Evolutionary conservation across 306 rosid species (phyloP), one percentile per base, ranked within the genome.

Genomic region (Canavalia gladiata): DNA sequence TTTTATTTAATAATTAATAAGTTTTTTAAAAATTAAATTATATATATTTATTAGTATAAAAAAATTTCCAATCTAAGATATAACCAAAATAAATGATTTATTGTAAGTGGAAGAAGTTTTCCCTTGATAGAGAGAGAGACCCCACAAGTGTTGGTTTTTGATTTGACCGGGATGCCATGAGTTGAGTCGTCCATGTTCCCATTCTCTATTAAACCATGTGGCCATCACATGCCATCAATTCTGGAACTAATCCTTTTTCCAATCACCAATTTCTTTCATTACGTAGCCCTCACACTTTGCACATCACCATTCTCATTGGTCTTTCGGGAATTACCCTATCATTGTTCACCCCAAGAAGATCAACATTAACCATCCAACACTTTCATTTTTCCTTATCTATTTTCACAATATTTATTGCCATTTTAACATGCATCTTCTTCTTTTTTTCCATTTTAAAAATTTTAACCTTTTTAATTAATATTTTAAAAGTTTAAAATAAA

Each of bases 121-220:
- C 25, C 25, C 25, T 18, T 18, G 25, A 18, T 18, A 18, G 25
- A 18, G 25, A 18, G 25, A 18, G 25, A 18, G 25, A 12, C 85
- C 80, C 84, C 86, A 81, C 68, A 81, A 41, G 55, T 46, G 72
- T 66, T 65, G 76, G 59, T 66, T 74, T 71, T 62, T 68, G 58
- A 72, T 80, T 72, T 86, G 80, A 18, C 25, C 25, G 80, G 81
- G 74, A 62, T 81, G 77, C 60, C 70, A 68, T 76, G 34, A 77
- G 78, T 77, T 81, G 82, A 78, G 86, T 83, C 81, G 68, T 82
- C 68, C 75, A 81, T 79, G 82, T 89, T 76, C 89, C 78, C 84
- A 85, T 84, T 85, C 57, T 88, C 84, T 77, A 83, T 88, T 60
- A 25, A 33, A 54, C 68, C 92, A 88, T 84, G 92, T 87, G 91